Base-by-base conservation (phyloP, 2,329 filamentous ascomycete genomes). In the Alternaria sp. region DNA sequence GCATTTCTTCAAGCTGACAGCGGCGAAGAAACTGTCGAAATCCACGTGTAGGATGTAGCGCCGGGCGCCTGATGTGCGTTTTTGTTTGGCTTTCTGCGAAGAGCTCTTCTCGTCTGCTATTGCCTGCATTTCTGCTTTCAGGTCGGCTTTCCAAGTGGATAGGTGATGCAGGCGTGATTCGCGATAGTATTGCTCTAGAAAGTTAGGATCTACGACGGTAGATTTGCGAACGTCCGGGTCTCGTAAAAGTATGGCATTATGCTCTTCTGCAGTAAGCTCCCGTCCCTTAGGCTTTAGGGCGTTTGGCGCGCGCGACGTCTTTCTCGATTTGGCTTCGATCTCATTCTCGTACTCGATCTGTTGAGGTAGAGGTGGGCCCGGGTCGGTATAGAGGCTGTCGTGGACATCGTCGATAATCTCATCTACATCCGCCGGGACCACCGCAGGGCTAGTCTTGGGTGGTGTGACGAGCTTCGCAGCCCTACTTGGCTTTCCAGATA, bases 11-110 rank as follows among this genome's bases (percentile, higher is more conserved):
- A 91, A 79, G 0, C 95, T 97, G 0, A 99, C 92, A 0, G 96
- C 92, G 60, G 94, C 97, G 79, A 99, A 99, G 81, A 99, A 99
- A 78, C 93, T 95, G 80, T 99, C 96, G 77, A 99, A 99, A 75
- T 99, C 95, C 30, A 99, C 93, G 72, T 99, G 95, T 74, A 99
- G 87, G 54, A 99, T 86, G 71, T 98, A 99, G 52, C 91, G 84
- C 62, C 94, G 85, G 3, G 89, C 81, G 0, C 90, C 91, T 12
- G 86, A 82, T 27, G 84, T 84, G 43, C 84, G 83, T 70, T 89
- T 85, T 59, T 81, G 81, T 83, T 67, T 81, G 6, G 65, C 76
- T 69, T 75, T 85, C 67, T 86, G 84, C 9, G 83, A 83, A 32
- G 72, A 84, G 56, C 62, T 83, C 72, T 90, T 92, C 68, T 96